Percentiles rank a stretch among this genome's conserved stretches.
phyloP scores from a whole-genome alignment of 2,329 filamentous ascomycete genomes.

The Aspergillus novofumigatus region DNA sequence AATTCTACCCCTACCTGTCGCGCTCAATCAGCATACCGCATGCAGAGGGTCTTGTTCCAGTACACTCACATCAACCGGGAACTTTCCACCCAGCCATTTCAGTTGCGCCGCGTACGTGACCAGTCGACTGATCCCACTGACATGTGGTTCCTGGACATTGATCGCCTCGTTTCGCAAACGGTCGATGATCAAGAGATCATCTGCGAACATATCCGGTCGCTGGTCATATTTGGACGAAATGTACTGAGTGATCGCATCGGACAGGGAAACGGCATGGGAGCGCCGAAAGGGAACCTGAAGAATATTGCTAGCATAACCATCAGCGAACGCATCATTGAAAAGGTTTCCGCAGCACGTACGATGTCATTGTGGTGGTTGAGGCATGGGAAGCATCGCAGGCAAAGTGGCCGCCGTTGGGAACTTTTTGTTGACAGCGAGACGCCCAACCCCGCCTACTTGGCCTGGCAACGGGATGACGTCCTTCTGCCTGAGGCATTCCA shows the following conservation, averaged over 20 bases:
- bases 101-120: slow-evolving; percentile 88
- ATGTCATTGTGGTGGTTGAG: slow-evolving; percentile 27
- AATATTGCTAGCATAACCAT: slow-evolving; percentile 35
- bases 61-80: slow-evolving; percentile 76
- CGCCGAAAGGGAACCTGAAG: slow-evolving; percentile 84
- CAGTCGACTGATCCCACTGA: slow-evolving; percentile 81
- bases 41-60: not conserved
- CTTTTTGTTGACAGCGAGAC: slow-evolving; percentile 28
- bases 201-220: slow-evolving; percentile 91
- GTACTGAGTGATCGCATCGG: slow-evolving; percentile 83
- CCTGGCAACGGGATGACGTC: slow-evolving; percentile 33
- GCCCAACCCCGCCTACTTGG: slow-evolving; percentile 26
- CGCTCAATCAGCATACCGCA: slow-evolving; percentile 4
- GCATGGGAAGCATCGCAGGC: slow-evolving; percentile 7
- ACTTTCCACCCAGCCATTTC: slow-evolving; percentile 90
- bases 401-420: slow-evolving; percentile 6
- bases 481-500: slow-evolving; percentile 22
- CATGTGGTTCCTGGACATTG: slow-evolving; percentile 81
- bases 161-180: slow-evolving; percentile 78
- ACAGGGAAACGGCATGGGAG: slow-evolving; percentile 73
- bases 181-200: slow-evolving; percentile 85
- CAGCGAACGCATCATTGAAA: not conserved
- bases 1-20: slow-evolving; percentile 85
- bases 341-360: slow-evolving; percentile 23
- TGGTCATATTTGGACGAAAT: slow-evolving; percentile 99